Evolutionary conservation across 2,329 filamentous ascomycete genomes (phyloP).

Genomic region (Aureobasidium sp.): DNA sequence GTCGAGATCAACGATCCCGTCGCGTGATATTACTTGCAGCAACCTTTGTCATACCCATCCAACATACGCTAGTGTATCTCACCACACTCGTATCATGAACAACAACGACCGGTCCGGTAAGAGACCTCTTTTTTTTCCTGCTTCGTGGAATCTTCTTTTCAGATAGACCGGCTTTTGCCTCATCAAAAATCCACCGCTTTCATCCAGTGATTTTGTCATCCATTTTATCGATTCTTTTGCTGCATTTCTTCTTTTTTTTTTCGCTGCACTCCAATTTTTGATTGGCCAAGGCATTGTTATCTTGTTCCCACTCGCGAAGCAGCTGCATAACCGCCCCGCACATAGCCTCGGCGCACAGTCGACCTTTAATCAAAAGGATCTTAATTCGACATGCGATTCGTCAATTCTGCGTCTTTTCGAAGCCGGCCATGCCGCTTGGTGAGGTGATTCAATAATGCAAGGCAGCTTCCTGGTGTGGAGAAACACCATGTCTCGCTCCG

Average conservation of each 20-base stretch:
- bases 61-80: slow-evolving; percentile 12
- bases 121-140: slow-evolving; percentile 3
- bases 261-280: slow-evolving; percentile 1
- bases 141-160: neutral
- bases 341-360: slow-evolving; percentile 10
- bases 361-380: slow-evolving; percentile 8
- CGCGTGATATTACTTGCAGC: slow-evolving; percentile 2
- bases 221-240: neutral
- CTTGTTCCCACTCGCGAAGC: neutral
- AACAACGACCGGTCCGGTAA: slow-evolving; percentile 13
- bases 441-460: slow-evolving; percentile 12
- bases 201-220: neutral
- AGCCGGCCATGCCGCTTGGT: neutral
- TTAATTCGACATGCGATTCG: neutral
- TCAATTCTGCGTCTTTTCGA: neutral
- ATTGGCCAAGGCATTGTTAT: slow-evolving; percentile 11
- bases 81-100: slow-evolving; percentile 9
- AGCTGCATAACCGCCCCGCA: slow-evolving; percentile 11
- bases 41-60: slow-evolving; percentile 12
- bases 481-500: slow-evolving; percentile 8
- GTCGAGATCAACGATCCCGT: slow-evolving; percentile 7
- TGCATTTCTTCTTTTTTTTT: neutral
- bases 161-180: slow-evolving; percentile 11
- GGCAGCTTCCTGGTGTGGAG: slow-evolving; percentile 2
- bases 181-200: slow-evolving; percentile 1